A percentile compares a stretch with the other conserved stretches of the same genome.
phyloP scores from a whole-genome alignment of 176 grass and related monocot species.

The Avena sativa region DNA sequence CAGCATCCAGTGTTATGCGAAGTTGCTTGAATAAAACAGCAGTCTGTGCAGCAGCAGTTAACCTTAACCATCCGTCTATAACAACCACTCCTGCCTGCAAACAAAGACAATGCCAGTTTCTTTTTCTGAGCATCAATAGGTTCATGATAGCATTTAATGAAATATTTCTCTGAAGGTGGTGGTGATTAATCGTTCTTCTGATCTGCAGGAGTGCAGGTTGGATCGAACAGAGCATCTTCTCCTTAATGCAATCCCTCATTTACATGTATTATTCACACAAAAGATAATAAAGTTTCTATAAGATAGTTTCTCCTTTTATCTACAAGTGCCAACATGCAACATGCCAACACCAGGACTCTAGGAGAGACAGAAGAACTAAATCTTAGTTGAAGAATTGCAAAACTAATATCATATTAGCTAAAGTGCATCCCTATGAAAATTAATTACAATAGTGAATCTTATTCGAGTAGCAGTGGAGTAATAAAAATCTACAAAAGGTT shows the following conservation, averaged over 20 bases:
- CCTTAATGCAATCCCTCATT: not conserved
- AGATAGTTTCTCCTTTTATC: constrained; percentile 18
- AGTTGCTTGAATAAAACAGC: constrained; percentile 93
- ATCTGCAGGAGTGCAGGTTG: not conserved
- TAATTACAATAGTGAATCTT: not conserved
- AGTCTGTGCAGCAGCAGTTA: constrained; percentile 89
- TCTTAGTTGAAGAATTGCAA: constrained; percentile 19
- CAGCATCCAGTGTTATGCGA: constrained; percentile 75
- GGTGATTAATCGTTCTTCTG: not conserved
- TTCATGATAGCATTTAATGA: not conserved
- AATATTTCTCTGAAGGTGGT: not conserved
- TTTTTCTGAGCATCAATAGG: constrained; percentile 28
- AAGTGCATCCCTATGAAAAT: not conserved
- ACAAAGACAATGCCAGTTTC: constrained; percentile 37
- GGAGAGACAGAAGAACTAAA: constrained; percentile 10
- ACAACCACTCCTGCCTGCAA: constrained; percentile 73
- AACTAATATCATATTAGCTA: constrained; percentile 23
- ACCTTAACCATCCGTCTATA: constrained; percentile 91
- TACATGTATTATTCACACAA: constrained; percentile 18
- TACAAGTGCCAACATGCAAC: constrained; percentile 29
- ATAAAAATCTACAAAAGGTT: not conserved
- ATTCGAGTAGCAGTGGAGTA: not conserved
- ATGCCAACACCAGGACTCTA: constrained; percentile 24
- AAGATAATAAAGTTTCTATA: constrained; percentile 9
- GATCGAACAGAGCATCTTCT: not conserved